Evolutionary conservation across 768 basidiomycete species (phyloP), one percentile per base, ranked within the genome.

Genomic region (Mycena polygramma): DNA sequence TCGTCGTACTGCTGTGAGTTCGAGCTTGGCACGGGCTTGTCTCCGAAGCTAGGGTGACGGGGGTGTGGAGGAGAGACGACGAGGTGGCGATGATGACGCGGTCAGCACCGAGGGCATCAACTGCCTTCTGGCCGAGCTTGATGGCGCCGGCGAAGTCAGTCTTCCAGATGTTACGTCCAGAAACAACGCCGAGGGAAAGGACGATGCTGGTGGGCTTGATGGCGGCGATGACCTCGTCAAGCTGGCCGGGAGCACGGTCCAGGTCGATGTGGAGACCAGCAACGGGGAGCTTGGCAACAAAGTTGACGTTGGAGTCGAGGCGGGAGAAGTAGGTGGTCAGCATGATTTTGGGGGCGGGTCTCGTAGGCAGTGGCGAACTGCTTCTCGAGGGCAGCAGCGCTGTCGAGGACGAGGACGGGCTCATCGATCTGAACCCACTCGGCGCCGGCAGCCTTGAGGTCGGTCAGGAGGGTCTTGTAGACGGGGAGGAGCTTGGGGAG

Each of bases 141-240:
- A 96, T 88, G 67, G 95, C 92, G 63, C 90, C 91, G 72, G 87
- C 85, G 76, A 99, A 92, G 83, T 99, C 97, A 72, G 90, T 92
- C 91, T 99, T 99, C 98, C 98, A 99, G 86, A 99, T 95, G 88
- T 98, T 98, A 80, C 98, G 96, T 63, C 98, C 98, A 53, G 98
- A 99, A 73, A 99, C 94, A 71, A 98, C 81, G 83, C 98, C 98
- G 72, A 99, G 91, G 48, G 98, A 99, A 61, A 99, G 89, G 73
- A 92, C 78, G 72, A 96, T 88, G 77, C 82, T 83, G 74, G 95
- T 97, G 71, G 88, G 79, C 87, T 96, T 98, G 81, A 98, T 80
- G 66, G 95, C 96, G 52, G 86, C 87, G 72, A 97, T 71, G 72
- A 95, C 93, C 54, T 87, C 86, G 58, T 94, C 92, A 73, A 99